Conservation (phyloP, 208 protist species). For the Porcisia deanei region DNA sequence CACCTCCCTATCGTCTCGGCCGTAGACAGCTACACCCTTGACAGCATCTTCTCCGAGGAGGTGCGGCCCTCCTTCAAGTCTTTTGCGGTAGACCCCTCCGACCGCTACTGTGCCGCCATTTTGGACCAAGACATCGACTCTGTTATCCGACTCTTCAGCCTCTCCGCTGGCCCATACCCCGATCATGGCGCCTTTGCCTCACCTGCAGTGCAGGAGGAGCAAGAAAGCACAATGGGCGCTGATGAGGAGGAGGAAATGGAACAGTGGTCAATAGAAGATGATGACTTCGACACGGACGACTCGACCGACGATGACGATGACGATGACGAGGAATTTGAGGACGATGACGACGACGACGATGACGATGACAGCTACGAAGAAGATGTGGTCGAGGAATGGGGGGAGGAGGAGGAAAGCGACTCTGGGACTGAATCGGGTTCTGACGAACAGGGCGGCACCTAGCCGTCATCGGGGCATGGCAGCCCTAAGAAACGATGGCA, state of each 20-base stretch:
- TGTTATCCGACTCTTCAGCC: slow-evolving; percentile 73
- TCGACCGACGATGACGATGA: slow-evolving; percentile 22
- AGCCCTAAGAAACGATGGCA: not conserved
- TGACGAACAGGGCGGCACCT: slow-evolving; percentile 8
- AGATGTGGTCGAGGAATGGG: slow-evolving; percentile 7
- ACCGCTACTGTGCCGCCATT: slow-evolving; percentile 85
- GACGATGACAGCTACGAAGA: slow-evolving; percentile 22
- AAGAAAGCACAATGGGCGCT: slow-evolving; percentile 33
- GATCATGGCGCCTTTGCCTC: slow-evolving; percentile 64
- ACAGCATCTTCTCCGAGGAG: slow-evolving; percentile 81
- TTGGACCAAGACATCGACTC: slow-evolving; percentile 63
- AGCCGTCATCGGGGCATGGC: not conserved
- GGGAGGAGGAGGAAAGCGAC: slow-evolving; percentile 14
- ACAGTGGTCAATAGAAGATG: slow-evolving; percentile 35
- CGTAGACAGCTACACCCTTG: slow-evolving; percentile 80
- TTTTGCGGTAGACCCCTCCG: slow-evolving; percentile 83
- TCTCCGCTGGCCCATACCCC: slow-evolving; percentile 75
- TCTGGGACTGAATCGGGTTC: slow-evolving; percentile 4
- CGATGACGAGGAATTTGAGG: slow-evolving; percentile 32
- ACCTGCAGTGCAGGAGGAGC: slow-evolving; percentile 43
- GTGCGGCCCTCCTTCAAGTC: slow-evolving; percentile 65
- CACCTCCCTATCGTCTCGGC: slow-evolving; percentile 63
- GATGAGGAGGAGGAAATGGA: slow-evolving; percentile 61
- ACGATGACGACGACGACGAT: slow-evolving; percentile 29
- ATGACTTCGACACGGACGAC: slow-evolving; percentile 33